phyloP scores from a whole-genome alignment of 371 early-diverging fungal genomes.

The Hamiltosporidium magnivora region DNA sequence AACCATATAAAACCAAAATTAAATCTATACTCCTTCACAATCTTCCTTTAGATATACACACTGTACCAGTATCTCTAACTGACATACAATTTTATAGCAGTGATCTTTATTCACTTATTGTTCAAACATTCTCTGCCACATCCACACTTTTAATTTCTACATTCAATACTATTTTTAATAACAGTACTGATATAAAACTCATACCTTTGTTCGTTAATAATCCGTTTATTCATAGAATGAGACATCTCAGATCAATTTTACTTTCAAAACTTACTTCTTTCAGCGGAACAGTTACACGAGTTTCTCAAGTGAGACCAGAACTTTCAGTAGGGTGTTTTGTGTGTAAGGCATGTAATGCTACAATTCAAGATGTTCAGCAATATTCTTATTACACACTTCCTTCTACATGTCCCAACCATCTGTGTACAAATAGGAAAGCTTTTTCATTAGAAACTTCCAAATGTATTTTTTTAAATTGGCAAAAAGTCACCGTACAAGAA shows the following conservation, averaged over 20 bases:
- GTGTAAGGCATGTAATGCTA: slow-evolving; percentile 47
- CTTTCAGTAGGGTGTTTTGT: slow-evolving; percentile 43
- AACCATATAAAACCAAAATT: too few relatives aligned
- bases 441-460: slow-evolving; percentile 13
- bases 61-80: too few relatives aligned
- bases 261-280: slow-evolving; percentile 13
- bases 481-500: slow-evolving; percentile 54
- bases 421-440: slow-evolving; percentile 52
- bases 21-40: too few relatives aligned
- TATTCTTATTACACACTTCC: slow-evolving; percentile 51
- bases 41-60: too few relatives aligned
- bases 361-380: slow-evolving; percentile 34
- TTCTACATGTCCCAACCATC: slow-evolving; percentile 48
- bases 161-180: too few relatives aligned
- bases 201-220: not conserved
- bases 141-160: too few relatives aligned
- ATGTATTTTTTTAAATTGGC: slow-evolving; percentile 50
- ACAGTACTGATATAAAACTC: too few relatives aligned
- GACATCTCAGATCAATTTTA: slow-evolving; percentile 3
- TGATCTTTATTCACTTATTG: too few relatives aligned
- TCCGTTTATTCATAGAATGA: slow-evolving; percentile 1
- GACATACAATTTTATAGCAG: too few relatives aligned
- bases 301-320: slow-evolving; percentile 53
- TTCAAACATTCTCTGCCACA: too few relatives aligned
- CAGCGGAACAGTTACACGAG: slow-evolving; percentile 53